phyloP scores from a whole-genome alignment of 164 flowering plant genomes.

The Tetracentron sinense region DNA sequence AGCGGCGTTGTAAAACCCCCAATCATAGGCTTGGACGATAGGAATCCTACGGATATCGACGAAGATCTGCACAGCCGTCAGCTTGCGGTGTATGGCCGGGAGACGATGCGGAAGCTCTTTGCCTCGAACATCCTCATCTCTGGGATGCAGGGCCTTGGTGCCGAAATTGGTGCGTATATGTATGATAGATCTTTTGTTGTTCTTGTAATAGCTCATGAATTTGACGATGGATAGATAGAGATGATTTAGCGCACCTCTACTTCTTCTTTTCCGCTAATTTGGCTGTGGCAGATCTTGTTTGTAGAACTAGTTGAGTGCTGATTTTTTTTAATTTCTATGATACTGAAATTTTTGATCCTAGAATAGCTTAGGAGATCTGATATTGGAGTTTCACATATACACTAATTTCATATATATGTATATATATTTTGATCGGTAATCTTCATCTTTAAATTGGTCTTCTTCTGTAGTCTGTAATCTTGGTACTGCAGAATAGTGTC shows the following conservation, averaged over 20 bases:
- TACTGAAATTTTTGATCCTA: no score
- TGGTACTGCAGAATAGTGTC: no score
- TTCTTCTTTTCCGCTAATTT: neutral
- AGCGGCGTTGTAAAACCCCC: slow-evolving; percentile 4
- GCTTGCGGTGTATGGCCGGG: slow-evolving; percentile 94
- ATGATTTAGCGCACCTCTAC: neutral
- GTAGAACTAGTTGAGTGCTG: no score
- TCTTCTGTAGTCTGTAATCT: no score
- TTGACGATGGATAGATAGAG: neutral
- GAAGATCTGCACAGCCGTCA: slow-evolving; percentile 97
- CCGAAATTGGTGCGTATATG: slow-evolving; percentile 66
- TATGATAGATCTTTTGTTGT: neutral
- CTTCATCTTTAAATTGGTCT: no score
- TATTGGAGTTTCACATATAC: no score
- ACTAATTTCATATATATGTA: no score
- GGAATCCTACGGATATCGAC: slow-evolving; percentile 57
- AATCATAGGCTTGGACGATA: slow-evolving; percentile 31
- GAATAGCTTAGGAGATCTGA: no score
- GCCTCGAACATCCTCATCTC: slow-evolving; percentile 82
- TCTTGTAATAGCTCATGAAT: neutral
- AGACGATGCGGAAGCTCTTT: slow-evolving; percentile 85
- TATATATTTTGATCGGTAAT: no score
- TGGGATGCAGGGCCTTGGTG: slow-evolving; percentile 95
- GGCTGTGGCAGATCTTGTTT: no score
- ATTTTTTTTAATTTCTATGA: no score